Base-by-base conservation (phyloP, 1,284 basidiomycete genomes). In the Ceratorhiza oryzae-sativae region DNA sequence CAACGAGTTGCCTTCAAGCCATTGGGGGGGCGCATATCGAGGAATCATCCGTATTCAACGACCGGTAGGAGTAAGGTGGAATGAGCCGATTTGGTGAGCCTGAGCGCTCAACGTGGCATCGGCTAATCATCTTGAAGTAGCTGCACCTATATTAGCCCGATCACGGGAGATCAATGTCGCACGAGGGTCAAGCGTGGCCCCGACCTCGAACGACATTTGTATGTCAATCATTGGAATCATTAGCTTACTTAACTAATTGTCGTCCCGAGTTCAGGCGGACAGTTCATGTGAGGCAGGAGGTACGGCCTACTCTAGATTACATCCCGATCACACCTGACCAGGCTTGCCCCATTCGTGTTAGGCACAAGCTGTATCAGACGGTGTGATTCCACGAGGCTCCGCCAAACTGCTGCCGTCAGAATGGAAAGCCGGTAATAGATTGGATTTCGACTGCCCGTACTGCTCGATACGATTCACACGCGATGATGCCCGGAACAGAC, bases 401-500 rank as follows among this genome's bases (percentile, higher is more conserved):
- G 53, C 53, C 8, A 56, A 56, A 18, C 27, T 56, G 5, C 53
- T 56, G 5, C 53, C 53, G n/a, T 56, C 15, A 27, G 53, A 15
- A 30, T 39, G 36, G 36, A 5, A 39, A 13, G 36, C 13, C 13
- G 36, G 36, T 6, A 13, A 59, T 39, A 5, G 27, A 10, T 20
- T 59, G n/a, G 56, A 59, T n/a, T n/a, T n/a, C n/a, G n/a, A n/a
- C n/a, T n/a, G n/a, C n/a, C n/a, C n/a, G n/a, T n/a, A n/a, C n/a
- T n/a, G n/a, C n/a, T n/a, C n/a, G n/a, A n/a, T n/a, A n/a, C n/a
- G 56, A 5, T 59, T 59, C 9, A 59, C 56, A 9, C 23, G 56
- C 13, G 32, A 34, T 13, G 56, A 41, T 20, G 56, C 56, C 34
- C 56, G 56, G 4, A 59, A 59, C 34, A 59, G 46, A 48, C 23